These are phyloP conservation scores for Lipomyces kockii DNA, from an alignment of 805 yeast species.

Conservation along the genomic window DNA sequence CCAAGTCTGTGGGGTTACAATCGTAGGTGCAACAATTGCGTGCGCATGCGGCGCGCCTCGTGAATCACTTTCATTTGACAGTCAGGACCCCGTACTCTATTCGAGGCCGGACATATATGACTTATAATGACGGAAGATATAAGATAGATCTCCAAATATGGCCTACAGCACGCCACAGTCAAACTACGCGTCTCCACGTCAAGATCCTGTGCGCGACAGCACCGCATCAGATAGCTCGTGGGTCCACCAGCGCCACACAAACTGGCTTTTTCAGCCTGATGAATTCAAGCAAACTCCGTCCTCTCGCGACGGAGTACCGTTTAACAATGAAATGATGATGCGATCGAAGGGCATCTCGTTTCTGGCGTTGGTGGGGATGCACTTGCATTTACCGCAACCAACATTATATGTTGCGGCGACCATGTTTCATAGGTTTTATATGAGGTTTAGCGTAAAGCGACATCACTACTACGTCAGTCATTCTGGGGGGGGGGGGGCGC, in stretches of 20 bases:
- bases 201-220: neutral
- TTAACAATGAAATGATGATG: constrained; percentile 49
- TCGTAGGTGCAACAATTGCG: neutral
- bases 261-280: constrained; percentile 32
- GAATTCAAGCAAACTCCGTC: constrained; percentile 46
- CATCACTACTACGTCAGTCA: constrained; percentile 51
- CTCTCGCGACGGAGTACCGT: constrained; percentile 45
- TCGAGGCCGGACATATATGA: neutral
- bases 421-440: constrained; percentile 58
- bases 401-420: constrained; percentile 56
- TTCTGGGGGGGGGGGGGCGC: too few species aligned
- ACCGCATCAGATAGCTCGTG: neutral
- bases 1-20: neutral
- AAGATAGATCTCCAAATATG: neutral
- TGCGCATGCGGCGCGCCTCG: neutral
- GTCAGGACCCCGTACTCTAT: too few species aligned
- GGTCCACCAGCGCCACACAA: constrained; percentile 23
- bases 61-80: too few species aligned
- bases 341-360: constrained; percentile 57
- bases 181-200: neutral
- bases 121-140: neutral
- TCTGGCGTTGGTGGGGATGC: constrained; percentile 52
- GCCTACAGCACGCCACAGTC: neutral
- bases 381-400: constrained; percentile 53
- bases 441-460: constrained; percentile 50